A percentile compares a stretch with the other conserved stretches of the same genome.
These are phyloP conservation scores for Venturia oleaginea DNA, from an alignment of 2,329 filamentous ascomycete genomes.

Conservation along the genomic window DNA sequence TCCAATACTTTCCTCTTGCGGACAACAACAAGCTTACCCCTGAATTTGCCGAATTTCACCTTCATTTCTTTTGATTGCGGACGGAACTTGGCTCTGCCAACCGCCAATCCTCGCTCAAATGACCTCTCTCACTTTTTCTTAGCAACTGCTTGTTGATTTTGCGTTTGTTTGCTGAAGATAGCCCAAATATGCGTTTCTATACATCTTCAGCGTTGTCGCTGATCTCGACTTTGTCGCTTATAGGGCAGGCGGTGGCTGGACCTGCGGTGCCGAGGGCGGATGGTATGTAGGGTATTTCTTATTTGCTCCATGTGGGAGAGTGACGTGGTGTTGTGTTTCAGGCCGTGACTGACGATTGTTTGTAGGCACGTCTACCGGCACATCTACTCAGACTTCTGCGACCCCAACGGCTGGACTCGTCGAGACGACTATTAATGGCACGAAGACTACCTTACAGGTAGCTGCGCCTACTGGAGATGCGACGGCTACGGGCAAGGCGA, in stretches of 20 bases:
- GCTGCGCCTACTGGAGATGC: constrained; percentile 16
- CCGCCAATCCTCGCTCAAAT: neutral
- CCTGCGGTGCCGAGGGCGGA: neutral
- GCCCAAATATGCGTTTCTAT: neutral
- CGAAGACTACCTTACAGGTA: constrained; percentile 18
- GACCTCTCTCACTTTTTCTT: neutral
- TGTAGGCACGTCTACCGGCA: neutral
- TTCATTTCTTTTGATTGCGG: constrained; percentile 3
- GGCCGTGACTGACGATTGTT: neutral
- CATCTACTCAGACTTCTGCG: neutral
- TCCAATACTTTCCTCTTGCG: neutral
- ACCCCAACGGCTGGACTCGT: constrained; percentile 17
- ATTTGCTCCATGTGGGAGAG: no score
- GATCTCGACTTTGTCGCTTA: neutral
- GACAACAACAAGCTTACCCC: neutral
- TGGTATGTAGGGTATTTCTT: neutral
- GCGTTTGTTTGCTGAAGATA: neutral
- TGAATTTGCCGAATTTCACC: neutral
- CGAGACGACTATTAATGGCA: constrained; percentile 19
- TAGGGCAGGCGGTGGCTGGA: neutral
- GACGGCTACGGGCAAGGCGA: neutral
- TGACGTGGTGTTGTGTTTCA: no score
- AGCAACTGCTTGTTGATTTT: neutral
- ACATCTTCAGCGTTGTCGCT: neutral
- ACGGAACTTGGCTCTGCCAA: neutral